Conservation (phyloP, 2,329 filamentous ascomycete species). For the Aspergillus melleus region DNA sequence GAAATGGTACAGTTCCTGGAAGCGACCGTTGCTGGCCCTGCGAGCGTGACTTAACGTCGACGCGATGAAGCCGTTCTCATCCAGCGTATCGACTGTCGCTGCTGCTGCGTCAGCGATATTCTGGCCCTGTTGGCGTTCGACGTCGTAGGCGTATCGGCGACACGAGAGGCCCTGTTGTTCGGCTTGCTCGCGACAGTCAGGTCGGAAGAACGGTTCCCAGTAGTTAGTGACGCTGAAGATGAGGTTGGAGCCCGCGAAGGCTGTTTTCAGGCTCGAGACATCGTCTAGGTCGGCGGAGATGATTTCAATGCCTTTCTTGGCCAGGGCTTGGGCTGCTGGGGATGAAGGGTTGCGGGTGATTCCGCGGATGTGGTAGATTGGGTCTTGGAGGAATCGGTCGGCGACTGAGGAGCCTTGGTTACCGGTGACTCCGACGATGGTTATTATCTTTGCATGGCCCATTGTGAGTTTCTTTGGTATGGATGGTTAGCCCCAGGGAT, state of each 20-base stretch:
- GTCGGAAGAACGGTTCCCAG: slow-evolving; percentile 53
- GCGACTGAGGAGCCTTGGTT: slow-evolving; percentile 28
- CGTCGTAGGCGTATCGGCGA: slow-evolving; percentile 48
- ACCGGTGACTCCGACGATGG: slow-evolving; percentile 21
- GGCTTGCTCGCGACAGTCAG: slow-evolving; percentile 44
- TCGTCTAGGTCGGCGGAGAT: slow-evolving; percentile 29
- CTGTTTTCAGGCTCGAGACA: slow-evolving; percentile 15
- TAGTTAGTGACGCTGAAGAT: slow-evolving; percentile 59
- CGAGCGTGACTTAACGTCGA: slow-evolving; percentile 54
- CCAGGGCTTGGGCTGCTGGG: slow-evolving; percentile 19
- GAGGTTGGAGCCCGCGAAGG: slow-evolving; percentile 44
- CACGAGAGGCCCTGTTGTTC: slow-evolving; percentile 42
- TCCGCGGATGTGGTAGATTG: slow-evolving; percentile 29
- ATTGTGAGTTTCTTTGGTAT: neutral
- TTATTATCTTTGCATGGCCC: slow-evolving; percentile 11
- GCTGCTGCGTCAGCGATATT: slow-evolving; percentile 59
- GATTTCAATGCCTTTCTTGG: slow-evolving; percentile 28
- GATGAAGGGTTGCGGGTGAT: slow-evolving; percentile 29
- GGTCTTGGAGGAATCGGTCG: slow-evolving; percentile 22
- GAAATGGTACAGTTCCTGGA: slow-evolving; percentile 49
- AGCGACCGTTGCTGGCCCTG: slow-evolving; percentile 48
- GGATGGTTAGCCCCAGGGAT: too few relatives aligned
- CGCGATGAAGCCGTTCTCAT: slow-evolving; percentile 51
- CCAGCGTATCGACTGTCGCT: slow-evolving; percentile 39
- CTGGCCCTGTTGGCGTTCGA: slow-evolving; percentile 53